These are phyloP conservation scores for Phanerochaete carnosa DNA, from an alignment of 768 basidiomycete species.

Conservation along the genomic window DNA sequence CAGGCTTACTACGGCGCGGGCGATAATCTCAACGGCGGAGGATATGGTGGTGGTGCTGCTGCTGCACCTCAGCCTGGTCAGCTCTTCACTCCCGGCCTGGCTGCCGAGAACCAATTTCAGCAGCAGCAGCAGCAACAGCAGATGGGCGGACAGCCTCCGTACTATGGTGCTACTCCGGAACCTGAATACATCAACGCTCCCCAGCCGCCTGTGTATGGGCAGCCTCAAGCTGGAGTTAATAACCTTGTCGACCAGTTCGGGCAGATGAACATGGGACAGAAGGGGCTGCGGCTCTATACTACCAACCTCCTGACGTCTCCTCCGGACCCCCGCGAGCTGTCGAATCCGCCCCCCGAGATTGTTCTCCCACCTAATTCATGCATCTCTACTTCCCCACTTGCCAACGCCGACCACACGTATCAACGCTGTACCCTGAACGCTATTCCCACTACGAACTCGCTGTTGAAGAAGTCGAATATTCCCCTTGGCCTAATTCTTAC, in stretches of 20 bases:
- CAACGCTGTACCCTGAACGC: slow-evolving; percentile 89
- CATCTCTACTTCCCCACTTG: slow-evolving; percentile 70
- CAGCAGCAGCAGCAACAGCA: slow-evolving; percentile 55
- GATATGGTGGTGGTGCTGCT: slow-evolving; percentile 27
- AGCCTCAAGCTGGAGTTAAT: slow-evolving; percentile 43
- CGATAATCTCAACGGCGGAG: slow-evolving; percentile 27
- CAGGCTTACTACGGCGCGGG: slow-evolving; percentile 75
- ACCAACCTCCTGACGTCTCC: slow-evolving; percentile 91
- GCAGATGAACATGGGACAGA: slow-evolving; percentile 85
- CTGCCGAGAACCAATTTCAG: slow-evolving; percentile 62
- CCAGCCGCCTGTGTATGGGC: slow-evolving; percentile 39
- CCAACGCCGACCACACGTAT: slow-evolving; percentile 88
- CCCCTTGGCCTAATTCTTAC: slow-evolving; percentile 88
- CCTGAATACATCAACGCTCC: slow-evolving; percentile 44
- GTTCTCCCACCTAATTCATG: slow-evolving; percentile 82
- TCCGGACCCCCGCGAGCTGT: slow-evolving; percentile 85
- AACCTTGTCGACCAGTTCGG: slow-evolving; percentile 81
- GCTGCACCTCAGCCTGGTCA: slow-evolving; percentile 44
- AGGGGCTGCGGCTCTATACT: slow-evolving; percentile 76
- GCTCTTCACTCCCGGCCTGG: slow-evolving; percentile 85
- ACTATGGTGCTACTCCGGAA: slow-evolving; percentile 40
- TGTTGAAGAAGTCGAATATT: slow-evolving; percentile 86
- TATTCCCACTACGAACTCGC: slow-evolving; percentile 86
- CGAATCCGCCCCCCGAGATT: slow-evolving; percentile 83
- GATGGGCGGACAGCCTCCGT: slow-evolving; percentile 40